Evolutionary conservation across 495 filamentous ascomycete species (phyloP), one percentile per base, ranked within the genome.

Genomic region (Neohortaea acidophila): DNA sequence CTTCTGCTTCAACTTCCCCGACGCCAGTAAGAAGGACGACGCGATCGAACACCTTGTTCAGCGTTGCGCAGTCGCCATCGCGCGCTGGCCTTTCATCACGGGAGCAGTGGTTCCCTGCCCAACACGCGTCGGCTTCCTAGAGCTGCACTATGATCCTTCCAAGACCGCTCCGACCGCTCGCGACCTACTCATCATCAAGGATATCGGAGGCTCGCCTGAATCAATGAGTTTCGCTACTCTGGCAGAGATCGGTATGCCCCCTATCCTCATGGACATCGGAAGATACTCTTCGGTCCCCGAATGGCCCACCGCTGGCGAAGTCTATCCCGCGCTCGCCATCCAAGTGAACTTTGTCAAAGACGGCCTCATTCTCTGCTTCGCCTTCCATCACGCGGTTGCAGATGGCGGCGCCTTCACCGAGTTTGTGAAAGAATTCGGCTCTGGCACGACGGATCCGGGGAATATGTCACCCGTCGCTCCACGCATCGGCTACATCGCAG

Each of bases 341-440:
- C 38, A 41, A 21, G 28, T 17, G 14, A 41, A 33, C 19, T 33
- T 41, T 15, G 15, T 41, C 10, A 4, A 21, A 8, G 28, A 30
- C 27, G 38, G 38, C 1, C 28, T 41, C n/a, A 32, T 41, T 10
- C 15, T 41, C 17, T 41, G 27, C 27, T 33, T 41, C 20, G 20
- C 38, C 3, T 41, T 41, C 21, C 38, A 41, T 17, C 38, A 41
- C 28, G 21, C 38, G 9, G 29, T 41, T 2, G 23, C 26, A 20
- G 38, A 41, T 17, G 38, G 38, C 2, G 33, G 18, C 12, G 22
- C 33, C 3, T 21, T 22, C 18, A 10, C n/a, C 33, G n/a, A 13
- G 2, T 22, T 36, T 21, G 10, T 36, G 9, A 36, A 12, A 15
- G 33, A 21, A 5, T 36, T 36, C 21, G 38, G 28, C 9, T 18